Conservation (phyloP, 768 basidiomycete species). For the Pholiota conissans region DNA sequence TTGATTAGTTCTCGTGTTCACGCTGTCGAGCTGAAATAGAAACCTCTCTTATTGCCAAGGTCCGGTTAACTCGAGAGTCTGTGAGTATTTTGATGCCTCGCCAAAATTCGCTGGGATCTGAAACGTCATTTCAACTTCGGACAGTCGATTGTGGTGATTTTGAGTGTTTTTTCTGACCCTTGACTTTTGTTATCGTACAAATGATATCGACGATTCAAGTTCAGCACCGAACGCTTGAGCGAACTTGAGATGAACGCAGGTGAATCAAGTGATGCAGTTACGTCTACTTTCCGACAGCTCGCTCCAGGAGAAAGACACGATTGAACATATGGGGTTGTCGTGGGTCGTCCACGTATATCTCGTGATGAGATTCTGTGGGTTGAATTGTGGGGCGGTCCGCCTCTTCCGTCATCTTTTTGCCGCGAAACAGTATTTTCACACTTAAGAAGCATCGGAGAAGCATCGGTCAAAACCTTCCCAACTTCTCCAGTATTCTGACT, state of each 20-base stretch:
- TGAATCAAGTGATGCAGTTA: neutral
- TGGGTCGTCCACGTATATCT: neutral
- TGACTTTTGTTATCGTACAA: neutral
- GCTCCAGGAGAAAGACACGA: neutral
- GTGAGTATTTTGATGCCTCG: too few relatives aligned
- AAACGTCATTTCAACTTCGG: too few relatives aligned
- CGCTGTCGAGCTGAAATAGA: neutral
- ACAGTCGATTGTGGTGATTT: too few relatives aligned
- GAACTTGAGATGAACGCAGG: neutral
- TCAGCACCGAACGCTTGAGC: too few relatives aligned
- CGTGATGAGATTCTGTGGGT: neutral
- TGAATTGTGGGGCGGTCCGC: neutral
- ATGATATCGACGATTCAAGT: too few relatives aligned
- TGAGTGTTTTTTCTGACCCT: neutral
- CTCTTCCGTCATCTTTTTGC: neutral
- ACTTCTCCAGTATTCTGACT: neutral
- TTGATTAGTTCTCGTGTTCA: conserved; percentile 10
- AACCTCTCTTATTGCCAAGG: neutral
- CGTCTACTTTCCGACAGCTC: neutral
- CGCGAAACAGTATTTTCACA: neutral
- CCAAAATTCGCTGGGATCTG: too few relatives aligned
- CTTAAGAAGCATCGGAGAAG: neutral
- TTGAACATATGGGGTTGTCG: neutral
- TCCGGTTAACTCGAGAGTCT: too few relatives aligned
- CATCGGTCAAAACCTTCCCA: neutral